These are phyloP conservation scores for Tricholoma saponaceum DNA, from an alignment of 768 basidiomycete species.

Conservation along the genomic window DNA sequence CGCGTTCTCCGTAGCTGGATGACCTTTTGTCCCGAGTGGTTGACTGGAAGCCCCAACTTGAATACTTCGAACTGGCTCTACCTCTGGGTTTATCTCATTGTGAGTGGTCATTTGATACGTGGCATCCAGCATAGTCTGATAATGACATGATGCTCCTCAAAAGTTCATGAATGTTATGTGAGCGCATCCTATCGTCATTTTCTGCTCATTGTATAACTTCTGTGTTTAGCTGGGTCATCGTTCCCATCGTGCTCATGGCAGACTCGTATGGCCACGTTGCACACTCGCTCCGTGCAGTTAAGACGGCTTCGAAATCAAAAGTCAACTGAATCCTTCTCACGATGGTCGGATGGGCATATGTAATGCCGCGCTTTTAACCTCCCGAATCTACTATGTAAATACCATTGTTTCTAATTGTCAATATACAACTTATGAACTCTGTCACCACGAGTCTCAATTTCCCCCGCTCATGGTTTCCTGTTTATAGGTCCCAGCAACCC, in stretches of 20 bases:
- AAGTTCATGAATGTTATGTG: slow-evolving; percentile 86
- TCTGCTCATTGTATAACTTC: slow-evolving; percentile 1
- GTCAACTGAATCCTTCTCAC: slow-evolving; percentile 21
- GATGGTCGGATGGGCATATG: background rate
- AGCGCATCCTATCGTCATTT: slow-evolving; percentile 20
- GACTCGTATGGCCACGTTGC: slow-evolving; percentile 76
- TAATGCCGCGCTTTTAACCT: background rate
- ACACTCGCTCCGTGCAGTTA: slow-evolving; percentile 44
- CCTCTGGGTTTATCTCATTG: slow-evolving; percentile 79
- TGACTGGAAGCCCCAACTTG: slow-evolving; percentile 68
- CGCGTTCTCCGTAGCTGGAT: slow-evolving; percentile 51
- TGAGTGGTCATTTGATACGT: slow-evolving; percentile 33
- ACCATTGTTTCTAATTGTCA: no score
- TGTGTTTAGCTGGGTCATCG: slow-evolving; percentile 65
- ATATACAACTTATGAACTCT: background rate
- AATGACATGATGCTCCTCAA: background rate
- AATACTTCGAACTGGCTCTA: slow-evolving; percentile 66
- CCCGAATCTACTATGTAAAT: background rate
- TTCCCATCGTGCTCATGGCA: slow-evolving; percentile 73
- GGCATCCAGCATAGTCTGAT: background rate
- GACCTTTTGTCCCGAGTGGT: slow-evolving; percentile 88
- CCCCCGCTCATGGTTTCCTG: no score
- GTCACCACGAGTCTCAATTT: background rate
- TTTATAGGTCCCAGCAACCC: no score
- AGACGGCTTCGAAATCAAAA: slow-evolving; percentile 20